Evolutionary conservation across 1,139 yeast genomes (phyloP).

Genomic region (Hemisphaericaspora subhashii): DNA sequence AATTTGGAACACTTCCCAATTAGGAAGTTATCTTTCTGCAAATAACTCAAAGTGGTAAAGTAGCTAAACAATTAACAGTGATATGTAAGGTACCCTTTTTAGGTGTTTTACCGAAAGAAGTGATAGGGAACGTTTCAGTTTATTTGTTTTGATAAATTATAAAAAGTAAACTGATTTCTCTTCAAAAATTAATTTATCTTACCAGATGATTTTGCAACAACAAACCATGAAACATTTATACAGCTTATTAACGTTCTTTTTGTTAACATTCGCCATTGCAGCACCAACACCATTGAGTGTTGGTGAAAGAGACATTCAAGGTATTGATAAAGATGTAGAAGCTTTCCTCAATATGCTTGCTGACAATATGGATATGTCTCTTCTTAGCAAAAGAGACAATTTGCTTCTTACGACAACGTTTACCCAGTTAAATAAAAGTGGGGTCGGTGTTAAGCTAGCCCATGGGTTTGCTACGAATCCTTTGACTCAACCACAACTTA

Average conservation of each 20-base stretch:
- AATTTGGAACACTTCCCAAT: conserved; percentile 3
- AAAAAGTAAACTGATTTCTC: no score
- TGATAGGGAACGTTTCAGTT: no score
- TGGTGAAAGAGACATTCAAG: background rate
- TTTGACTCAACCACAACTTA: conserved; percentile 23
- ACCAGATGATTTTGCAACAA: no score
- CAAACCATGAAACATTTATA: conserved; percentile 13
- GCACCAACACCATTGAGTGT: conserved; percentile 4
- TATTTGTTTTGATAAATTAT: no score
- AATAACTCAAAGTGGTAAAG: no score
- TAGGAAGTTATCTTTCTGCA: conserved; percentile 5
- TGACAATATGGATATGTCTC: background rate
- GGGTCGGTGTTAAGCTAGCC: conserved; percentile 24
- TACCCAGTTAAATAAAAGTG: conserved; percentile 27
- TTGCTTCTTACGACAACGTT: conserved; percentile 27
- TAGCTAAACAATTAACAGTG: no score
- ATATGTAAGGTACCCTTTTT: background rate
- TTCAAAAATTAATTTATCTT: no score
- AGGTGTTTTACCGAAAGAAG: no score
- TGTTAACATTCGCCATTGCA: conserved; percentile 13
- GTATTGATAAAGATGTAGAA: conserved; percentile 5
- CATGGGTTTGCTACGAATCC: conserved; percentile 24
- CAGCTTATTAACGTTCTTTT: conserved; percentile 13
- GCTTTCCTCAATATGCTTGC: conserved; percentile 12
- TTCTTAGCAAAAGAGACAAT: conserved; percentile 23